These are phyloP conservation scores for Kuraishia cidri DNA, from an alignment of 805 yeast genomes.

Conservation along the genomic window DNA sequence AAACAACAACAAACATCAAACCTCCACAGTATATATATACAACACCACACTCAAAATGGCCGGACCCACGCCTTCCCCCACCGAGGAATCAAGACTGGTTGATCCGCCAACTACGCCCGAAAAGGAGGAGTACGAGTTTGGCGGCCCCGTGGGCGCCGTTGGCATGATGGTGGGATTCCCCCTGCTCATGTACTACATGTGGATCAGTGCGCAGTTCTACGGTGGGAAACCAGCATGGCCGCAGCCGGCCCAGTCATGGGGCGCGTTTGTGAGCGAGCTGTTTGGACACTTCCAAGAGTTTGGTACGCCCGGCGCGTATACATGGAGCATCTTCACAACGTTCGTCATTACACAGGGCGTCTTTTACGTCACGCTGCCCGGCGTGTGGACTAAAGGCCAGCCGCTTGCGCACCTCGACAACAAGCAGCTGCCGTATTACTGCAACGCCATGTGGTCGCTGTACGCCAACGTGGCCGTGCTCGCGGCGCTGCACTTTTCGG, in stretches of 20 bases:
- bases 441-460: constrained; percentile 85
- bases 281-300: constrained; percentile 34
- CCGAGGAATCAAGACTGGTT: too few species aligned
- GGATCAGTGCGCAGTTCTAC: constrained; percentile 82
- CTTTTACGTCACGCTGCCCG: constrained; percentile 82
- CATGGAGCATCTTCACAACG: constrained; percentile 64
- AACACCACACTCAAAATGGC: too few species aligned
- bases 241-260: constrained; percentile 40
- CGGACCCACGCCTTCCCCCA: too few species aligned
- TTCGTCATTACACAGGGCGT: constrained; percentile 63
- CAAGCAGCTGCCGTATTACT: constrained; percentile 81
- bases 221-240: constrained; percentile 71
- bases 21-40: too few species aligned
- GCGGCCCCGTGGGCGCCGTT: constrained; percentile 83
- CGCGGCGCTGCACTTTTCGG: constrained; percentile 60
- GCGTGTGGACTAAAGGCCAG: constrained; percentile 92
- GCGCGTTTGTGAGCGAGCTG: constrained; percentile 34
- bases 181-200: constrained; percentile 90
- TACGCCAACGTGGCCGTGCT: constrained; percentile 58
- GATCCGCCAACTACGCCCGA: too few species aligned
- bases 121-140: constrained; percentile 78
- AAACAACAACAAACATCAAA: too few species aligned
- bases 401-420: constrained; percentile 77
- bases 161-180: constrained; percentile 96
- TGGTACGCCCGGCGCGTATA: constrained; percentile 49